Evolutionary conservation across 2,329 filamentous ascomycete species (phyloP).

Genomic region (Sarocladiaceae sp.): DNA sequence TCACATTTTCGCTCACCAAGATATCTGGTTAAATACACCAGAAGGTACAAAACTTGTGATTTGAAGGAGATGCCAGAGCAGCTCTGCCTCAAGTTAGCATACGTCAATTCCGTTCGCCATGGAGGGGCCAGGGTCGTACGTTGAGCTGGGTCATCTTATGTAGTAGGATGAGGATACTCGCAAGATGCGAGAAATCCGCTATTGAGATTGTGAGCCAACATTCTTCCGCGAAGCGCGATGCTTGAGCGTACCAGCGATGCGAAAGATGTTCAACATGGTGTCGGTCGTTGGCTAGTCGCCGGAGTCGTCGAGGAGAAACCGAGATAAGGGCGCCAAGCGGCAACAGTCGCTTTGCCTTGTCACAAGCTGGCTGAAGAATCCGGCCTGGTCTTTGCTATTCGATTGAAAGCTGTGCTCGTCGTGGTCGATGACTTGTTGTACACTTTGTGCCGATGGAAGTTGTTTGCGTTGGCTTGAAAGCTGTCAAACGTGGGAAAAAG

Average conservation of each 20-base stretch:
- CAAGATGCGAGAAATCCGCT: constrained; percentile 94
- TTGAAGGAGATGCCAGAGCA: constrained; percentile 98
- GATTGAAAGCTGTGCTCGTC: too few species aligned
- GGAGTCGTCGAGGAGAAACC: not conserved
- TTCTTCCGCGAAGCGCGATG: constrained; percentile 10
- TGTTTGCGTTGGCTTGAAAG: too few species aligned
- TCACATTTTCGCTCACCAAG: constrained; percentile 64
- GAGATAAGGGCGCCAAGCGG: not conserved
- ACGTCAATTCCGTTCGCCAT: not conserved
- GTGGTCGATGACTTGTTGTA: not conserved
- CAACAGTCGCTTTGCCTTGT: too few species aligned
- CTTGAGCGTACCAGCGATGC: constrained; percentile 43
- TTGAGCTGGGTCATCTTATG: constrained; percentile 95
- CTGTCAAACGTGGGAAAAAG: constrained; percentile 16
- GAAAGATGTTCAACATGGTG: constrained; percentile 47
- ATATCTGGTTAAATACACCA: constrained; percentile 92
- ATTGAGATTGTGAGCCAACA: constrained; percentile 11
- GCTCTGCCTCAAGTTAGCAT: constrained; percentile 58
- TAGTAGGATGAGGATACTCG: constrained; percentile 88
- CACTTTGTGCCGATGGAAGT: not conserved
- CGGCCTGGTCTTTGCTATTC: too few species aligned
- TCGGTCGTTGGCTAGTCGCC: constrained; percentile 3
- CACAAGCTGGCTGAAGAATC: too few species aligned
- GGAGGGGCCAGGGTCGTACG: constrained; percentile 45
- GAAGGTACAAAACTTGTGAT: constrained; percentile 88